Conservation (phyloP, 768 basidiomycete species). For the Boletus fagicola region DNA sequence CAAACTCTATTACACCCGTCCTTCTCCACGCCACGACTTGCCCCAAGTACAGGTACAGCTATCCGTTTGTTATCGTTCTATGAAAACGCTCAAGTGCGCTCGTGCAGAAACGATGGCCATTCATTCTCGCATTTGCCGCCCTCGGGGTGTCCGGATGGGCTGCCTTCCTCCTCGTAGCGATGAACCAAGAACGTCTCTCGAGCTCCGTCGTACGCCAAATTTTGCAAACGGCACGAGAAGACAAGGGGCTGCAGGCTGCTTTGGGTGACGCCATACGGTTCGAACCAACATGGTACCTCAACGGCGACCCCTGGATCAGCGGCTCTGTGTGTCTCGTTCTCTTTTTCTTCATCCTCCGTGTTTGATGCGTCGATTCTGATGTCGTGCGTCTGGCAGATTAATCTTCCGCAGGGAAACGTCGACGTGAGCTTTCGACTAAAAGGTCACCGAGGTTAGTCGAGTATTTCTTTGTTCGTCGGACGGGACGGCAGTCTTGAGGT, state of each 20-base stretch:
- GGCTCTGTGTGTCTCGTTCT: conserved; percentile 55
- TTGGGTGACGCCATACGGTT: conserved; percentile 57
- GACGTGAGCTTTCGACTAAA: conserved; percentile 76
- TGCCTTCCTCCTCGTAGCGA: conserved; percentile 64
- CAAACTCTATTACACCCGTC: conserved; percentile 43
- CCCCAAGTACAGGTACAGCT: conserved; percentile 41
- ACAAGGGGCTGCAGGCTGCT: conserved; percentile 45
- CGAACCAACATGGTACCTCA: conserved; percentile 51
- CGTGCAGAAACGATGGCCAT: conserved; percentile 52
- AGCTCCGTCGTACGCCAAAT: conserved; percentile 72
- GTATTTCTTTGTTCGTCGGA: neutral
- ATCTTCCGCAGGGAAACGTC: conserved; percentile 71
- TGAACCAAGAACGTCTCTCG: conserved; percentile 75
- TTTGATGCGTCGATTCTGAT: neutral
- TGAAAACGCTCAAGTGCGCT: neutral
- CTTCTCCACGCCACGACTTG: conserved; percentile 38
- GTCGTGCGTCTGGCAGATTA: conserved; percentile 46
- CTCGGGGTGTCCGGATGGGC: conserved; percentile 64
- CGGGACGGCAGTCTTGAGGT: neutral
- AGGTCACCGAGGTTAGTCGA: conserved; percentile 59
- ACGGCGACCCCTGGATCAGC: conserved; percentile 69
- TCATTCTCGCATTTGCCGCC: conserved; percentile 45
- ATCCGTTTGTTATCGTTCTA: neutral
- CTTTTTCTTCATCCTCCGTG: neutral
- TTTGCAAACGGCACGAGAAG: conserved; percentile 56